Conservation (phyloP, 352 stramenopile species). For the Globisporangium acanthophoron region DNA sequence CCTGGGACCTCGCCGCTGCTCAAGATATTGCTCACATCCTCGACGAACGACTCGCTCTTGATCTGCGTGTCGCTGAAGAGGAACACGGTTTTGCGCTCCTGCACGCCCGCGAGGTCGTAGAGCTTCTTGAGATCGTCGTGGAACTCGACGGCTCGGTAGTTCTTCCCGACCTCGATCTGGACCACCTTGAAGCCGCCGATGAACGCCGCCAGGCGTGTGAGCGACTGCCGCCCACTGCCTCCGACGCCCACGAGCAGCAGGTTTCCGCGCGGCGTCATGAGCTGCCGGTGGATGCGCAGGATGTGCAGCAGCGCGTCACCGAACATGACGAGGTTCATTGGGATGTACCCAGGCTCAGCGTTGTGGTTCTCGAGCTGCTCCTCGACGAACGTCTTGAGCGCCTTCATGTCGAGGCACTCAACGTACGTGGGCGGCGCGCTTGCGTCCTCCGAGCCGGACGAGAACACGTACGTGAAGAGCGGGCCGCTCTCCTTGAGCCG, state of each 20-base stretch:
- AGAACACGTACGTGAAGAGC: slow-evolving; percentile 80
- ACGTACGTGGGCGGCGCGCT: slow-evolving; percentile 37
- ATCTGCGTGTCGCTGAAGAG: slow-evolving; percentile 94
- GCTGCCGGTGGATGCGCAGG: slow-evolving; percentile 85
- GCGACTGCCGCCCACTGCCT: slow-evolving; percentile 85
- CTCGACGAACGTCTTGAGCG: slow-evolving; percentile 86
- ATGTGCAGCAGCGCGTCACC: slow-evolving; percentile 89
- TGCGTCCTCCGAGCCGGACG: slow-evolving; percentile 26
- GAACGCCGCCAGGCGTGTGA: slow-evolving; percentile 87
- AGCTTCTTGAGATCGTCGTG: slow-evolving; percentile 92
- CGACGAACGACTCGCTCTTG: slow-evolving; percentile 91
- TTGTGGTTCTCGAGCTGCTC: slow-evolving; percentile 92
- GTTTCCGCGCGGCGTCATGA: slow-evolving; percentile 88
- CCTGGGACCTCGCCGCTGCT: slow-evolving; percentile 90
- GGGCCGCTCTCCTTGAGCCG: slow-evolving; percentile 75
- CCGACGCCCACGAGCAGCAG: slow-evolving; percentile 91
- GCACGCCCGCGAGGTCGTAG: slow-evolving; percentile 68
- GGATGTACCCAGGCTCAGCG: slow-evolving; percentile 79
- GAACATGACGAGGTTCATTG: slow-evolving; percentile 91
- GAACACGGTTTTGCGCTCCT: slow-evolving; percentile 87
- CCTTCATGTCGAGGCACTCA: slow-evolving; percentile 83
- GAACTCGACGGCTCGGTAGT: slow-evolving; percentile 89
- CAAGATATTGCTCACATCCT: slow-evolving; percentile 93
- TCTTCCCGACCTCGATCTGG: slow-evolving; percentile 94
- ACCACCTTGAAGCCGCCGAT: slow-evolving; percentile 88